Conservation (phyloP, 208 protist species). For the Histomonas meleagridis region DNA sequence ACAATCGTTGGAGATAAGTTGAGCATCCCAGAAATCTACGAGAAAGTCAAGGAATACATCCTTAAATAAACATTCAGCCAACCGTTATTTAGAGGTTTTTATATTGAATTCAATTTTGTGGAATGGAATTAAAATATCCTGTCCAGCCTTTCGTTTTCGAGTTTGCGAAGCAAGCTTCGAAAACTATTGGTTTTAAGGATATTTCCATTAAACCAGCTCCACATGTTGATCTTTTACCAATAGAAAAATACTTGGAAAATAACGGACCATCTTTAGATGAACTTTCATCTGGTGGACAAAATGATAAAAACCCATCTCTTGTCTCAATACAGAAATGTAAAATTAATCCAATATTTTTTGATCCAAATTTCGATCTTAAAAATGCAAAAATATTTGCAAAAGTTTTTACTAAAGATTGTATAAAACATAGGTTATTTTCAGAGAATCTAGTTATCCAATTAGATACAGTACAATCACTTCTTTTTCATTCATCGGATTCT, state of each 20-base stretch:
- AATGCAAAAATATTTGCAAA: neutral
- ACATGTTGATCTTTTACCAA: neutral
- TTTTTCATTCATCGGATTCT: slow-evolving; percentile 25
- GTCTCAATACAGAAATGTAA: neutral
- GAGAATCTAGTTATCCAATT: neutral
- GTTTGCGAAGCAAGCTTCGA: slow-evolving; percentile 2
- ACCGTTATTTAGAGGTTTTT: too few species aligned
- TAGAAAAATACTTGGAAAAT: neutral
- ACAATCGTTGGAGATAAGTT: neutral
- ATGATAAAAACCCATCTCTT: neutral
- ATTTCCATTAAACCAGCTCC: neutral
- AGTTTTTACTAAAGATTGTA: neutral
- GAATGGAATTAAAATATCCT: slow-evolving; percentile 18
- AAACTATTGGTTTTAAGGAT: neutral
- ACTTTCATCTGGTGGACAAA: neutral
- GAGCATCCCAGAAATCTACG: too few species aligned
- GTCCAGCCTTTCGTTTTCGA: slow-evolving; percentile 30
- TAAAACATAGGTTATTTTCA: neutral
- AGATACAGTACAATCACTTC: neutral
- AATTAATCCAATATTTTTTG: neutral
- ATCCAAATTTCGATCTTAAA: neutral
- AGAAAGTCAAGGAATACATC: too few species aligned
- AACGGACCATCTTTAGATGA: neutral
- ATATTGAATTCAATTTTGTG: too few species aligned
- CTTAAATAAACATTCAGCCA: too few species aligned